phyloP scores from a whole-genome alignment of 768 basidiomycete species.

The Flagelloscypha sp. region DNA sequence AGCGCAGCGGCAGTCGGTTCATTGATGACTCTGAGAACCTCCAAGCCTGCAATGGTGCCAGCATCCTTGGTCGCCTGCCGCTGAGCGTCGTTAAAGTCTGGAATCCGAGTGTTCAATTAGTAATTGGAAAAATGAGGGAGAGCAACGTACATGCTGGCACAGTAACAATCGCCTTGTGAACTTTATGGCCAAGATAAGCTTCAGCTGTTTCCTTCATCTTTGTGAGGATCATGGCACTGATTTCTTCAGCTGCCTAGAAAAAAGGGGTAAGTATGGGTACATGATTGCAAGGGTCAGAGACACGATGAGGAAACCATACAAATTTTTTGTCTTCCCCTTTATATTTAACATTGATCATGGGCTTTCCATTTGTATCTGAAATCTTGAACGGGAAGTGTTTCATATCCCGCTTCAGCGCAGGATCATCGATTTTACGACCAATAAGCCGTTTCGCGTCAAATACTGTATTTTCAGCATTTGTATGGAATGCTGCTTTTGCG shows the following conservation, averaged over 20 bases:
- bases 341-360: constrained; percentile 39
- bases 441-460: constrained; percentile 51
- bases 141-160: constrained; percentile 28
- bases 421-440: constrained; percentile 35
- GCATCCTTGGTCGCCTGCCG: constrained; percentile 40
- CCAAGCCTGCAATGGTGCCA: constrained; percentile 36
- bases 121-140: neutral
- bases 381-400: constrained; percentile 32
- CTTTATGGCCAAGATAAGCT: constrained; percentile 36
- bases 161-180: constrained; percentile 37
- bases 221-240: constrained; percentile 32
- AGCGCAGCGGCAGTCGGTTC: constrained; percentile 43
- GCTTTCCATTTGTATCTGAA: constrained; percentile 32
- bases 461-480: constrained; percentile 41
- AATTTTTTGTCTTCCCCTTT: constrained; percentile 39
- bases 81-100: constrained; percentile 39
- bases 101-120: constrained; percentile 23
- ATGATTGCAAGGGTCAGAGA: neutral
- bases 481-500: constrained; percentile 34
- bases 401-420: constrained; percentile 36
- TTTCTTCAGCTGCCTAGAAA: constrained; percentile 31
- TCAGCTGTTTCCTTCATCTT: constrained; percentile 45
- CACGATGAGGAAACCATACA: constrained; percentile 12
- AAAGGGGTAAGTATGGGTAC: neutral
- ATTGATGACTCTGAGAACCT: constrained; percentile 40